Base-by-base conservation (phyloP, 768 basidiomycete genomes). In the Tulasnella sp. region DNA sequence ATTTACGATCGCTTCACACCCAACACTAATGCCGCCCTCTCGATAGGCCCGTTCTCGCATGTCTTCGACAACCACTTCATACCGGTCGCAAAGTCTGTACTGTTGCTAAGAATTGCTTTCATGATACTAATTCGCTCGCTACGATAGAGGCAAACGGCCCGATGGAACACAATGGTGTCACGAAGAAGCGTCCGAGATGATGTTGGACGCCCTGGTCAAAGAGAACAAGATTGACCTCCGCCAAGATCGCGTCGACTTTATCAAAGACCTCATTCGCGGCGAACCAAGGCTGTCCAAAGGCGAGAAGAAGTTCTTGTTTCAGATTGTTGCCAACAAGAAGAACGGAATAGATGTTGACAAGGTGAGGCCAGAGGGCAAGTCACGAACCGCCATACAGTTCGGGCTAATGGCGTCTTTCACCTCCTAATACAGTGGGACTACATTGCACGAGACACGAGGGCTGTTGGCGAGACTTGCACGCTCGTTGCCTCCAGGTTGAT, bases 311-410 rank as follows among this genome's bases (percentile, higher is more conserved):
- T 95, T 93, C 82, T 85, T 96, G 2, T 96, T 95, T 82, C 92
- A 95, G 77, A 95, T 96, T 75, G 93, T 96, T 3, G 91, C 94
- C 0, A 96, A 96, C 85, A 89, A 89, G 84, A 86, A 90, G 9
- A 95, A 95, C 80, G 94, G 94, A 0, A 87, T 96, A 4, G 94
- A 96, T 82, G 94, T 96, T 7, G 94, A 96, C 87, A 95, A 95
- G 48, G 93, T 93, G 78, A 87, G 82, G 16, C n/a, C 44, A 19
- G 27, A 31, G 1, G 21, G 31, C 52, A 3, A 10, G n/a, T 7
- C n/a, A 8, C 3, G n/a, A 52, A 52, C 1, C 44, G 16, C 44
- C 16, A n/a, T 52, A 10, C n/a, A 24, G 24, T n/a, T n/a, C 52
- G n/a, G 52, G n/a, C 52, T 52, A 10, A 52, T 10, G n/a, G n/a